Base-by-base conservation (phyloP, 345 rosid species). In the Eucalyptus viminalis region DNA sequence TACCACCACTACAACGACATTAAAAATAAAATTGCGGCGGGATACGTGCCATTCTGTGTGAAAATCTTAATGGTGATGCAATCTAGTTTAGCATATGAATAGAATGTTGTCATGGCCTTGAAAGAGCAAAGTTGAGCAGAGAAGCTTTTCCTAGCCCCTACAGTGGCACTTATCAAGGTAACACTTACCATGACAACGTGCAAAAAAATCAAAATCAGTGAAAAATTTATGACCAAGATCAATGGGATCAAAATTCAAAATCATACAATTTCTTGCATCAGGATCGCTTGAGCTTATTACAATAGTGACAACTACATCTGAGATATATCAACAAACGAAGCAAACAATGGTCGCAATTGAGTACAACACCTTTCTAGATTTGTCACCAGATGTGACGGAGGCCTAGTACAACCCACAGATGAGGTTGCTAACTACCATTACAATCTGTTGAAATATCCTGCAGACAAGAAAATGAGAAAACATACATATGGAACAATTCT, bases 21-120 rank as follows among this genome's bases (percentile, higher is more conserved):
- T 2, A 69, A 2, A 69, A 3, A 0, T 34, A 17, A 34, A 9
- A 17, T 5, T 16, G 44, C 13, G 24, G 44, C 0, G 8, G 8
- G 45, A 16, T 34, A 17, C 25, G 7, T 3, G 17, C 24, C 25
- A 6, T 69, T 4, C 40, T 9, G 44, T 69, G 44, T 17, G 25
- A 69, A 69, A 69, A 69, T 21, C 81, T 72, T 10, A 10, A 0
- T 0, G 25, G 7, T 2, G 14, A 72, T 72, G 14, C 14, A 69
- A 4, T 67, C 21, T 65, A 29, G 10, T 11, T 13, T 29, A 65
- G 72, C 34, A 65, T 4, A 31, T 16, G 22, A 17, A 19, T 19
- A 37, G 14, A 72, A 37, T 37, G 81, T 37, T 10, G 40, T 10
- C 81, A 10, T 37, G 45, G 45, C 3, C 8, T 37, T 1, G 27